Evolutionary conservation across 2,329 filamentous ascomycete genomes (phyloP).

Genomic region (Sclerotinia nivalis): DNA sequence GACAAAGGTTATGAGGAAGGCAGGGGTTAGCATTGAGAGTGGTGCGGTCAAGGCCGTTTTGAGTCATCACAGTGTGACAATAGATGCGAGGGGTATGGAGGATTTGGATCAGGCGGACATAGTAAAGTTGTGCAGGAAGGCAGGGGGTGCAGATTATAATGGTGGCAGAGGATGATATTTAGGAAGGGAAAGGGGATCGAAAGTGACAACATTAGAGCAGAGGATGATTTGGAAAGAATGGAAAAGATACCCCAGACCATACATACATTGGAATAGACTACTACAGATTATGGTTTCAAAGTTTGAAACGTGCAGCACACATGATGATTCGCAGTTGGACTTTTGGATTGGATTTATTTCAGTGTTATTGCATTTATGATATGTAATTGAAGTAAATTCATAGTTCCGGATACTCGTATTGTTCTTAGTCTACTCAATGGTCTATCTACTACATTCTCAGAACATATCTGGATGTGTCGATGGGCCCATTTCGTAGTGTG

Average conservation of each 20-base stretch:
- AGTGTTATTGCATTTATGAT: slow-evolving; percentile 1
- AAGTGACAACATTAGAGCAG: slow-evolving; percentile 17
- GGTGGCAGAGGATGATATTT: slow-evolving; percentile 52
- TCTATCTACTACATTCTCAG: slow-evolving; percentile 35
- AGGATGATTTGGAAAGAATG: slow-evolving; percentile 9
- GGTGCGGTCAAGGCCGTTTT: slow-evolving; percentile 64
- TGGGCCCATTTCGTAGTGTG: slow-evolving; percentile 28
- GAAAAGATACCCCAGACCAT: slow-evolving; percentile 11
- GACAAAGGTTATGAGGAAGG: slow-evolving; percentile 69
- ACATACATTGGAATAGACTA: not conserved
- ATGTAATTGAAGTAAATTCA: slow-evolving; percentile 7
- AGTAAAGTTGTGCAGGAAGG: slow-evolving; percentile 61
- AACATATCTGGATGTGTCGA: slow-evolving; percentile 34
- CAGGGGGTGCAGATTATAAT: slow-evolving; percentile 71
- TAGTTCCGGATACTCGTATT: slow-evolving; percentile 22
- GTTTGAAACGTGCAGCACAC: not conserved
- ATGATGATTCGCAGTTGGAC: not conserved
- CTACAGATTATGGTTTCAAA: not conserved
- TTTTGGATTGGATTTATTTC: not conserved
- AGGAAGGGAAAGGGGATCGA: not conserved
- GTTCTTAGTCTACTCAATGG: slow-evolving; percentile 27
- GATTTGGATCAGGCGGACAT: slow-evolving; percentile 65
- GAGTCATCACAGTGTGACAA: slow-evolving; percentile 63
- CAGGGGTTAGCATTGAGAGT: slow-evolving; percentile 66
- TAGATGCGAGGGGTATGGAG: slow-evolving; percentile 60